Conservation (phyloP, 1,284 basidiomycete genomes). For the Apiotrichum sp. region DNA sequence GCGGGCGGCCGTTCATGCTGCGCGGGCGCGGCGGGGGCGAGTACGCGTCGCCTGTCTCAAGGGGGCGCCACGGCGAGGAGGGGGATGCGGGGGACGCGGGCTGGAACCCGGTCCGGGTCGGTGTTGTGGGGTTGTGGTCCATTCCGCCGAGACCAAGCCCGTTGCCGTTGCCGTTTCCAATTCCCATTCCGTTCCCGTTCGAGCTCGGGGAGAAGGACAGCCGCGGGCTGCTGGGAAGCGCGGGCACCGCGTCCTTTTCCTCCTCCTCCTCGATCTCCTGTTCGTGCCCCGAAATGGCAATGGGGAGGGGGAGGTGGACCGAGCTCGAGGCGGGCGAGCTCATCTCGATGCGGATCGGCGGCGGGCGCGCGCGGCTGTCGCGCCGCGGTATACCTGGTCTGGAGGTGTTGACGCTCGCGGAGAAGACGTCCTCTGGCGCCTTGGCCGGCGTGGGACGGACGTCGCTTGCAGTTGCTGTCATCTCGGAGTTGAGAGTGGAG, state of each 20-base stretch:
- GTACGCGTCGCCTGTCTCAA: not conserved
- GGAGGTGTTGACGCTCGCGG: too few species aligned
- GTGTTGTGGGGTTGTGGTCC: not conserved
- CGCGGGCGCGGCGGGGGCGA: not conserved
- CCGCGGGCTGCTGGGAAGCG: not conserved
- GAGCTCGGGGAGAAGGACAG: not conserved
- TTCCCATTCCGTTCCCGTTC: too few species aligned
- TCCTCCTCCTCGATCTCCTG: not conserved
- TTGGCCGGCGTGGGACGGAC: too few species aligned
- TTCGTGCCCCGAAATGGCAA: not conserved
- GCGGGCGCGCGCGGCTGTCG: not conserved
- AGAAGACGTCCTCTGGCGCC: too few species aligned
- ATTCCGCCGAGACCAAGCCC: not conserved
- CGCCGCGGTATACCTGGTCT: not conserved
- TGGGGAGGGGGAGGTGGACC: not conserved
- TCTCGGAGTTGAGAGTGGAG: too few species aligned
- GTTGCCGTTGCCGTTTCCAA: not conserved
- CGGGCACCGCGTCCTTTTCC: slow-evolving; percentile 1
- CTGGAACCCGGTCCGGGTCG: not conserved
- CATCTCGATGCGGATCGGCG: not conserved
- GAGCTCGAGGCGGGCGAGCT: not conserved
- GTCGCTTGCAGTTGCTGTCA: too few species aligned
- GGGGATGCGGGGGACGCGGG: not conserved
- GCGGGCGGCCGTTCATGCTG: slow-evolving; percentile 1
- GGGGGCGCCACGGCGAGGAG: not conserved